A percentile compares a stretch with the other conserved stretches of the same genome.
These are phyloP conservation scores for Chlamydomonas reinhardtii DNA, from an alignment of 163 green algal species.

Conservation along the genomic window DNA sequence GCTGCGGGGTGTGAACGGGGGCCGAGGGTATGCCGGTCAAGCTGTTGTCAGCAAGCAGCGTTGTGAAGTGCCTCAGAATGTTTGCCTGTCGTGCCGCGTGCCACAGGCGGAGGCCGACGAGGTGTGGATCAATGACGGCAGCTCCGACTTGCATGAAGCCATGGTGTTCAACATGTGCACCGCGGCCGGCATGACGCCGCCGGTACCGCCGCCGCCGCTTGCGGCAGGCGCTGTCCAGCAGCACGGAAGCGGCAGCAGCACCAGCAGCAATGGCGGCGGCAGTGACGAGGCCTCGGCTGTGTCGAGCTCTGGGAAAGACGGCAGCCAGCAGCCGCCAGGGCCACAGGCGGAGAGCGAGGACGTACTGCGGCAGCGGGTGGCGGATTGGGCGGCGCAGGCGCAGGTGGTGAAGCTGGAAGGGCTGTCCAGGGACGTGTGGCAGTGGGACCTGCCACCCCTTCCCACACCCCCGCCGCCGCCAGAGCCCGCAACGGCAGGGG, in stretches of 20 bases:
- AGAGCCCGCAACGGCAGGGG: too few relatives aligned
- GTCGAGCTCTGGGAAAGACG: background rate
- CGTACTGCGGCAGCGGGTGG: background rate
- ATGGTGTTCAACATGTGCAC: conserved; percentile 68
- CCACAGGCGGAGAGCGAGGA: too few relatives aligned
- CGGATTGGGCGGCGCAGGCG: conserved; percentile 16
- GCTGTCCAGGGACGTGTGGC: conserved; percentile 42
- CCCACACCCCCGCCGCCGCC: background rate
- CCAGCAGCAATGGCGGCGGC: background rate
- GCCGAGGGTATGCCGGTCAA: too few relatives aligned
- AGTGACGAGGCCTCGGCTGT: too few relatives aligned
- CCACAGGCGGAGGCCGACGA: conserved; percentile 67
- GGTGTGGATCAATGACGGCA: conserved; percentile 81
- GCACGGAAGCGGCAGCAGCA: background rate
- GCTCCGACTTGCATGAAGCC: conserved; percentile 50
- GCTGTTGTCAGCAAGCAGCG: too few relatives aligned
- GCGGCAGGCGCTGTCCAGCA: background rate
- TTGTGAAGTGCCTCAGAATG: too few relatives aligned
- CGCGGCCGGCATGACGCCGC: conserved; percentile 1
- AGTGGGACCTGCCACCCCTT: conserved; percentile 28
- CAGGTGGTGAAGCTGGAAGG: conserved; percentile 26
- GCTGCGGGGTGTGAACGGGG: too few relatives aligned
- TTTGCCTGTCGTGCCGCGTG: too few relatives aligned
- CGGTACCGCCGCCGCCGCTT: background rate
- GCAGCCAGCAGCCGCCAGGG: too few relatives aligned